Conservation (phyloP, 2,329 filamentous ascomycete species). For the Alternaria rosae region DNA sequence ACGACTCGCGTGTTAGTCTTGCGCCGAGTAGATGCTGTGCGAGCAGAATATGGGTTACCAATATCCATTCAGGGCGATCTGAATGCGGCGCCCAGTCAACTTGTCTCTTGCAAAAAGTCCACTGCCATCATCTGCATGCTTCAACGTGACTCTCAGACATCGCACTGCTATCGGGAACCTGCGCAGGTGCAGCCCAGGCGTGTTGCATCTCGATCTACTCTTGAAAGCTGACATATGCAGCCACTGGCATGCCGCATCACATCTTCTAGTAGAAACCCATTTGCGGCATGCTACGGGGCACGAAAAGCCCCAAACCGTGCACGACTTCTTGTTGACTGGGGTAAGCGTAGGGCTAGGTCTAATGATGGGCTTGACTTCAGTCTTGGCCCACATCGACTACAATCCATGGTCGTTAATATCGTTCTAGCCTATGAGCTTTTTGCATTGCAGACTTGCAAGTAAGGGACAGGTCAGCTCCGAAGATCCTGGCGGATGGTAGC, state of each 20-base stretch:
- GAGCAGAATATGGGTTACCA: neutral
- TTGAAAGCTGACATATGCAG: constrained; percentile 11
- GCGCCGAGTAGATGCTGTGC: neutral
- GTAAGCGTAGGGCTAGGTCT: constrained; percentile 15
- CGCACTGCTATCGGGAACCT: constrained; percentile 15
- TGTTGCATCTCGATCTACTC: constrained; percentile 4
- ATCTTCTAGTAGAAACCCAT: constrained; percentile 8
- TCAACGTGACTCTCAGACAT: constrained; percentile 17
- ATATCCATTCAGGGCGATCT: neutral
- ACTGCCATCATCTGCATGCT: constrained; percentile 15
- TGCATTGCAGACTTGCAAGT: neutral
- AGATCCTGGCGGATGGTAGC: neutral
- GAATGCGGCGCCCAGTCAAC: neutral
- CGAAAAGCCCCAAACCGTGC: constrained; percentile 15
- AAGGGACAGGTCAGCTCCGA: no score
- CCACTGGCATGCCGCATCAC: constrained; percentile 15
- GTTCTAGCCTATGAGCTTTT: neutral
- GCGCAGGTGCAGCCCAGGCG: constrained; percentile 7
- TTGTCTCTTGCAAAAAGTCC: neutral
- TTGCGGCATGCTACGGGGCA: constrained; percentile 9
- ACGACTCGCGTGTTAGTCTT: neutral
- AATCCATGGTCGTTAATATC: neutral
- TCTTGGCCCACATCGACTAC: neutral
- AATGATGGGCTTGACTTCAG: neutral
- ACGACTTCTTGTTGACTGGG: constrained; percentile 23